Base-by-base conservation (phyloP, 768 basidiomycete genomes). In the Suillus subluteus region DNA sequence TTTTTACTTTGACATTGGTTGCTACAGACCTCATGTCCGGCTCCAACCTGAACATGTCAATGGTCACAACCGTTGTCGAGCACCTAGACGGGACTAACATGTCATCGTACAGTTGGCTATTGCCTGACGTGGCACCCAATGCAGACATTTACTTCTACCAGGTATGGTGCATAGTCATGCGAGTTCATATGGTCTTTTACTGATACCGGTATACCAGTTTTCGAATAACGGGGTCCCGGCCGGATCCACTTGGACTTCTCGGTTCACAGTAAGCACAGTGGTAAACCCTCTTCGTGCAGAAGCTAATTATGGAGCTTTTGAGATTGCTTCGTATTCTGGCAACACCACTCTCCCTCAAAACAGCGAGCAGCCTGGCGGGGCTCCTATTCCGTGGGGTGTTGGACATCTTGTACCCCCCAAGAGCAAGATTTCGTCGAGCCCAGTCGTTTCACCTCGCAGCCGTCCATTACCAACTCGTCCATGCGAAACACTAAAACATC, bases 91-190 rank as follows among this genome's bases (percentile, higher is more conserved):
- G 78, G 15, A 78, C 80, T 11, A 68, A 78, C 50, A 8, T 78
- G 9, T 73, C 78, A 2, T 74, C 81, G 1, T 81, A 66, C 64
- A 71, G 59, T 26, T 82, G 80, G 79, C 76, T 72, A 23, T 82
- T 80, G 63, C 81, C 81, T 0, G 64, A 74, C 11, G 80, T 82
- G 3, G 63, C 72, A 26, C 81, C 81, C 0, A 74, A 80, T 65
- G 76, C 80, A 4, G 70, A 72, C 6, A 80, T 81, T 16, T 82
- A 82, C 69, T 81, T 82, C 67, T 82, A 82, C 62, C 76, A 81
- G 74, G 81, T 78, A 64, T 23, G 68, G 13, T 41, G 58, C 18
- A 56, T 56, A 21, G 12, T 2, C 11, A 43, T 41, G 12, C 11
- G 37, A 16, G 32, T 52, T n/a, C 13, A 44, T 13, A 9, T n/a